Percentiles rank a stretch among this genome's conserved stretches.
phyloP scores from a whole-genome alignment of 2,329 filamentous ascomycete species.

The Macroventuria anomochaeta region DNA sequence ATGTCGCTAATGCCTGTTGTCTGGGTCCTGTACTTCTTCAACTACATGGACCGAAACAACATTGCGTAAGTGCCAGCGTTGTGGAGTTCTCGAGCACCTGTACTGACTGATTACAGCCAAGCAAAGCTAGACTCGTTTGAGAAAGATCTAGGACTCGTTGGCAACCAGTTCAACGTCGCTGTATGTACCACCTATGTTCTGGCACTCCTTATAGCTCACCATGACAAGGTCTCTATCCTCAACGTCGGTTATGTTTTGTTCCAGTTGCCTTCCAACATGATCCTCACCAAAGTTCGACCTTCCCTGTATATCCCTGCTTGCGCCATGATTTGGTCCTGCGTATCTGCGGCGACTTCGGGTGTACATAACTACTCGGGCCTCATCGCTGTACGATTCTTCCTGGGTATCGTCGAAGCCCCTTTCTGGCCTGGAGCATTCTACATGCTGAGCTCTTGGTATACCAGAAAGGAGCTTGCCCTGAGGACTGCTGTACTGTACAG shows the following conservation, averaged over 20 bases:
- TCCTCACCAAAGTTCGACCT: conserved; percentile 45
- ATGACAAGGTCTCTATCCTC: conserved; percentile 34
- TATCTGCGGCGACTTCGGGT: conserved; percentile 35
- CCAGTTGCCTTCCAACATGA: conserved; percentile 53
- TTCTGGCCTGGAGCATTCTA: conserved; percentile 68
- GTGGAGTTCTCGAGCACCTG: neutral
- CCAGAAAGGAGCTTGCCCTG: conserved; percentile 54
- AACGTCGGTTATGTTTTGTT: conserved; percentile 32
- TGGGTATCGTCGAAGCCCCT: conserved; percentile 40
- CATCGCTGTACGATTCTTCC: conserved; percentile 35
- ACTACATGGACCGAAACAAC: conserved; percentile 20
- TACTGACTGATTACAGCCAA: neutral
- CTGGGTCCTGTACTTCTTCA: conserved; percentile 18
- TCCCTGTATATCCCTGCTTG: conserved; percentile 41
- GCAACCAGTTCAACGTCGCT: conserved; percentile 46
- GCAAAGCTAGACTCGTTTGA: conserved; percentile 68
- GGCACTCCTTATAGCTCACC: too few relatives aligned
- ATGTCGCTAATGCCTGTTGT: conserved; percentile 4
- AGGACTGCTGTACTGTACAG: conserved; percentile 5
- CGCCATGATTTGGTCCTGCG: conserved; percentile 40
- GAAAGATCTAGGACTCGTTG: conserved; percentile 51
- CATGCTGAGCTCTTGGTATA: conserved; percentile 67
- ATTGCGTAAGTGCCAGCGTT: conserved; percentile 9
- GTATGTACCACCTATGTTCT: too few relatives aligned
- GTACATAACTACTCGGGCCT: conserved; percentile 39